Conservation (phyloP, 176 grass and related monocot genomes). For the Miscanthus lutarioriparius region DNA sequence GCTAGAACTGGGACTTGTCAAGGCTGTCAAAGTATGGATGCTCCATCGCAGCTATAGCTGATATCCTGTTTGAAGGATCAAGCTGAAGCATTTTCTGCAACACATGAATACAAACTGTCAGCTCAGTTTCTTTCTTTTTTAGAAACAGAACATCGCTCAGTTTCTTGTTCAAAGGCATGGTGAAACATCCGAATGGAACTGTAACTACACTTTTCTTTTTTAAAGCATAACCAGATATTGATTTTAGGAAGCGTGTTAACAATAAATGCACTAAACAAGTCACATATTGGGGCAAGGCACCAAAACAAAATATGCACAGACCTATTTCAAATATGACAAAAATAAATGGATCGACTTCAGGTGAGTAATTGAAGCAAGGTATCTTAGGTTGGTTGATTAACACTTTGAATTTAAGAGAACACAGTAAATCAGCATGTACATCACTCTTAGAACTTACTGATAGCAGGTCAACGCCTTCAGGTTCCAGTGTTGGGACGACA, state of each 20-base stretch:
- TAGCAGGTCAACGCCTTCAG: constrained; percentile 77
- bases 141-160: not conserved
- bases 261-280: not conserved
- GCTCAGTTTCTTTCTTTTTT: not conserved
- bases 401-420: not conserved
- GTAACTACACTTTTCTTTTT: not conserved
- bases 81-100: constrained; percentile 89
- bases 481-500: constrained; percentile 67
- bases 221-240: not conserved
- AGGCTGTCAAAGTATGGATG: constrained; percentile 90
- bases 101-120: not conserved
- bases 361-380: not conserved
- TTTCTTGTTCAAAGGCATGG: not conserved
- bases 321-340: not conserved
- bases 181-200: not conserved
- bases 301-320: not conserved
- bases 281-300: not conserved
- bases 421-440: not conserved
- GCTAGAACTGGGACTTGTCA: constrained; percentile 91
- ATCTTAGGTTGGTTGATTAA: not conserved
- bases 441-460: constrained; percentile 46
- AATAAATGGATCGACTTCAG: not conserved
- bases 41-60: constrained; percentile 73
- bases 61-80: constrained; percentile 73
- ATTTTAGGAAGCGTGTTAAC: not conserved